These are phyloP conservation scores for Penstemon eatonii DNA, from an alignment of 257 asterid genomes.

Conservation along the genomic window DNA sequence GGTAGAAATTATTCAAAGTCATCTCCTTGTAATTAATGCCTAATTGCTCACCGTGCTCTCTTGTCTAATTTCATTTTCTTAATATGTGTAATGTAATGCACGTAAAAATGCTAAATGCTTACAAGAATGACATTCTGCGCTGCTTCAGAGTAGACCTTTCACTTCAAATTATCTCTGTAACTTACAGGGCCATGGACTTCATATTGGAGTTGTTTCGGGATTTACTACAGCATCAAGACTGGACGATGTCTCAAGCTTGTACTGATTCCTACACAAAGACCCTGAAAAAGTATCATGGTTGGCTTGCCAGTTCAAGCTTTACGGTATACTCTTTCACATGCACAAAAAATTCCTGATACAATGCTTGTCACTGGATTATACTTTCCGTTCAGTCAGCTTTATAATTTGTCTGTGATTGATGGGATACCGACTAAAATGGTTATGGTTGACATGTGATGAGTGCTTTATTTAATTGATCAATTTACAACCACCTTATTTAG, in stretches of 20 bases:
- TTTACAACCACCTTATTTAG: neutral
- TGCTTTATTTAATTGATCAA: conserved; percentile 1
- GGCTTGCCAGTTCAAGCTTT: conserved; percentile 97
- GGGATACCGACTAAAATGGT: conserved; percentile 1
- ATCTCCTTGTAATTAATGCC: conserved; percentile 13
- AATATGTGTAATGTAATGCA: conserved; percentile 1
- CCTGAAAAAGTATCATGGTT: conserved; percentile 90
- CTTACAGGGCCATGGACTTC: conserved; percentile 95
- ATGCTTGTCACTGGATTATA: neutral
- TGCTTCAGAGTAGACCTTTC: neutral
- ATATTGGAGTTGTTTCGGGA: conserved; percentile 77
- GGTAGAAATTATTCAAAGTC: conserved; percentile 44
- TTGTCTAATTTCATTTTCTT: conserved; percentile 15
- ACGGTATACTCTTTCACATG: conserved; percentile 46
- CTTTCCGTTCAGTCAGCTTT: neutral
- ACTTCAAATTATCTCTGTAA: conserved; percentile 15
- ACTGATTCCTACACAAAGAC: conserved; percentile 79
- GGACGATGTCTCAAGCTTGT: conserved; percentile 94
- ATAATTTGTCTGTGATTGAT: conserved; percentile 10
- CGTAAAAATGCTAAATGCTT: neutral
- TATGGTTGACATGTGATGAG: neutral
- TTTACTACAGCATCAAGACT: conserved; percentile 73
- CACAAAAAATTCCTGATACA: conserved; percentile 17
- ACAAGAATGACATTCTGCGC: conserved; percentile 15
- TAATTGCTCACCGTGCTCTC: conserved; percentile 15